A percentile compares a stretch with the other conserved stretches of the same genome.
phyloP scores from a whole-genome alignment of 495 filamentous ascomycete genomes.

The Echria macrotheca region DNA sequence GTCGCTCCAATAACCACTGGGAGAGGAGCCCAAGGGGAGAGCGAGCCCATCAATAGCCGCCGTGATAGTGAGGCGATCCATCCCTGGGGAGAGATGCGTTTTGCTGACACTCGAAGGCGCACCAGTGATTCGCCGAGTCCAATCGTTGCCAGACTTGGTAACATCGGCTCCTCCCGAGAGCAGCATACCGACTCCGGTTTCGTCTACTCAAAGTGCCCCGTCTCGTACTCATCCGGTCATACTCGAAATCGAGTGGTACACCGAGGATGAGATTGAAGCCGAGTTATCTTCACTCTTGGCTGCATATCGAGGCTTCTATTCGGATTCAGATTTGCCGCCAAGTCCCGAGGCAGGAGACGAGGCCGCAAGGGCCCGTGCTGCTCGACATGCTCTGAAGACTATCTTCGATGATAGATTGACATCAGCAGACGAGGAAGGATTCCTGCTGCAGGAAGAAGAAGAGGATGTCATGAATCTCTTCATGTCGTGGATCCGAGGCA shows the following conservation, averaged over 20 bases:
- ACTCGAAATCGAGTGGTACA: conserved; percentile 20
- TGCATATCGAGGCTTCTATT: conserved; percentile 22
- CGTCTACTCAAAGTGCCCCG: not conserved
- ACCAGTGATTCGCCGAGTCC: no score
- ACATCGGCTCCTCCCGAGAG: not conserved
- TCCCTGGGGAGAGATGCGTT: no score
- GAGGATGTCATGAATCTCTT: conserved; percentile 20
- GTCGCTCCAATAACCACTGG: no score
- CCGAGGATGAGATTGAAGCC: conserved; percentile 22
- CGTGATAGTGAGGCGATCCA: no score
- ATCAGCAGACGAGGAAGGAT: conserved; percentile 10
- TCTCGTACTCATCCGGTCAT: not conserved
- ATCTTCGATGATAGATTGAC: conserved; percentile 15
- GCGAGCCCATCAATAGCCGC: no score
- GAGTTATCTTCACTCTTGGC: conserved; percentile 20
- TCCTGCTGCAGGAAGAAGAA: conserved; percentile 19
- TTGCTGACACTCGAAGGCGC: no score
- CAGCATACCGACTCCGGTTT: no score
- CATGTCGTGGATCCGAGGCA: conserved; percentile 13
- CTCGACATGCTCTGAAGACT: conserved; percentile 17
- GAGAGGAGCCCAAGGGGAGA: no score
- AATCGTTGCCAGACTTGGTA: not conserved
- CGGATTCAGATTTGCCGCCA: conserved; percentile 1
- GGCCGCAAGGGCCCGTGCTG: not conserved
- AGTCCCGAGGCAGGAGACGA: not conserved